Conservation (phyloP, 2,329 filamentous ascomycete species). For the Allantophomopsis lycopodina region DNA sequence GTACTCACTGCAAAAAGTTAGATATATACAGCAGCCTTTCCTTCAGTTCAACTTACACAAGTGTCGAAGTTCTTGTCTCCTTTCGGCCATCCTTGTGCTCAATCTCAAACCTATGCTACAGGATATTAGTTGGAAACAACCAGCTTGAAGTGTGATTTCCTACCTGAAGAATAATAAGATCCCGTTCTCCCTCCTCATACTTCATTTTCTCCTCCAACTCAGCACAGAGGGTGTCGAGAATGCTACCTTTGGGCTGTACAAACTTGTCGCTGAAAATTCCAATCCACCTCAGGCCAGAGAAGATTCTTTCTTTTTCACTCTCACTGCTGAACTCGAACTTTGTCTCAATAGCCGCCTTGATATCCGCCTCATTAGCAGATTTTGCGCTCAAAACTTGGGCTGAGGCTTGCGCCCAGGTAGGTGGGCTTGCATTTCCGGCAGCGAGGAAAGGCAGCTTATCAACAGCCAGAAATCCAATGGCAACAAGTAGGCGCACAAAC, state of each 20-base stretch:
- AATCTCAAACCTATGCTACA: slow-evolving; percentile 52
- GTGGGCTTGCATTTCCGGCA: slow-evolving; percentile 1
- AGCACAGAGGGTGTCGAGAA: slow-evolving; percentile 61
- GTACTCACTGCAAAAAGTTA: too few relatives aligned
- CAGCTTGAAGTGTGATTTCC: too few relatives aligned
- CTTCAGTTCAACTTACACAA: neutral
- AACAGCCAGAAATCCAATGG: slow-evolving; percentile 52
- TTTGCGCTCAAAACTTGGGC: slow-evolving; percentile 5
- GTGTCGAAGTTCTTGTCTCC: slow-evolving; percentile 2
- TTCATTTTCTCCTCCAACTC: slow-evolving; percentile 60
- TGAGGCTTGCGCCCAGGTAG: slow-evolving; percentile 12
- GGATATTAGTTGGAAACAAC: too few relatives aligned
- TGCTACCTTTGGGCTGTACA: slow-evolving; percentile 45
- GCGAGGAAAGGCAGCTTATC: slow-evolving; percentile 42
- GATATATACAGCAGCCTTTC: too few relatives aligned
- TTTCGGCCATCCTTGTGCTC: slow-evolving; percentile 46
- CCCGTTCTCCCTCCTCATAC: slow-evolving; percentile 53
- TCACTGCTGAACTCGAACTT: slow-evolving; percentile 44
- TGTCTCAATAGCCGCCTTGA: slow-evolving; percentile 45
- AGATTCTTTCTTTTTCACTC: slow-evolving; percentile 48
- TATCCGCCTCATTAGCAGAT: slow-evolving; percentile 23
- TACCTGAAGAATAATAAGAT: slow-evolving; percentile 33
- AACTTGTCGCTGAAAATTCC: slow-evolving; percentile 36
- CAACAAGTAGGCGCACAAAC: slow-evolving; percentile 53
- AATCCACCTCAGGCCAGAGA: slow-evolving; percentile 51